Conservation (phyloP, 1,284 basidiomycete species). For the Rhodotorula sp. region DNA sequence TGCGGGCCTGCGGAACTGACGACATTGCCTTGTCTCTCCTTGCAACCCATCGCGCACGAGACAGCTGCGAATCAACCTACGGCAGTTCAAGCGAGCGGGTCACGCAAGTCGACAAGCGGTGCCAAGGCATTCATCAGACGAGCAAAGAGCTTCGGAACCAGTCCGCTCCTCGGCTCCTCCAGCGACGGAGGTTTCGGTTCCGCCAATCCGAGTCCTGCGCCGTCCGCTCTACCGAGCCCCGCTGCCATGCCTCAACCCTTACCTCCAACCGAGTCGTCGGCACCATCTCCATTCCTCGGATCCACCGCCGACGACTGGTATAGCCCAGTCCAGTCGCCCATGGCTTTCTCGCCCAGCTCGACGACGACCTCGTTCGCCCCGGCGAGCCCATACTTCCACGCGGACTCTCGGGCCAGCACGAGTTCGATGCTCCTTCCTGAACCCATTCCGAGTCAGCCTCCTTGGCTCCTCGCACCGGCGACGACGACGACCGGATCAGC, state of each 20-base stretch:
- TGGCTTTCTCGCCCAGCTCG: background rate
- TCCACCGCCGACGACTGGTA: slow-evolving; percentile 4
- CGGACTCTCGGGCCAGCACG: background rate
- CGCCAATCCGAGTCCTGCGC: background rate
- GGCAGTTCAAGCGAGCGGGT: background rate
- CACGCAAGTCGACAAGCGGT: slow-evolving; percentile 20
- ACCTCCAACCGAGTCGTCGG: background rate
- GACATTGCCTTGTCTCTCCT: no score
- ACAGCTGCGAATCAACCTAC: no score
- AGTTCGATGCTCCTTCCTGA: slow-evolving; percentile 23
- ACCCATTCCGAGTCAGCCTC: slow-evolving; percentile 9
- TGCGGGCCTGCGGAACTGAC: no score
- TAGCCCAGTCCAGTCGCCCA: background rate
- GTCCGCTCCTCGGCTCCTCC: slow-evolving; percentile 13
- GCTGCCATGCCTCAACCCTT: background rate
- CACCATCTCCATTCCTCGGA: background rate
- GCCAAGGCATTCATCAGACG: slow-evolving; percentile 22
- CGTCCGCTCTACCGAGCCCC: background rate
- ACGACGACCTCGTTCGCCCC: background rate
- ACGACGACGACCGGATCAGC: background rate
- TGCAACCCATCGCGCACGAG: no score
- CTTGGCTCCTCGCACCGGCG: slow-evolving; percentile 9
- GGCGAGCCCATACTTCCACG: slow-evolving; percentile 1
- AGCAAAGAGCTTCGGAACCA: slow-evolving; percentile 34
- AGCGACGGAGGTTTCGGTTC: slow-evolving; percentile 4